Conservation (phyloP, 768 basidiomycete species). For the Clathrus columnatus region DNA sequence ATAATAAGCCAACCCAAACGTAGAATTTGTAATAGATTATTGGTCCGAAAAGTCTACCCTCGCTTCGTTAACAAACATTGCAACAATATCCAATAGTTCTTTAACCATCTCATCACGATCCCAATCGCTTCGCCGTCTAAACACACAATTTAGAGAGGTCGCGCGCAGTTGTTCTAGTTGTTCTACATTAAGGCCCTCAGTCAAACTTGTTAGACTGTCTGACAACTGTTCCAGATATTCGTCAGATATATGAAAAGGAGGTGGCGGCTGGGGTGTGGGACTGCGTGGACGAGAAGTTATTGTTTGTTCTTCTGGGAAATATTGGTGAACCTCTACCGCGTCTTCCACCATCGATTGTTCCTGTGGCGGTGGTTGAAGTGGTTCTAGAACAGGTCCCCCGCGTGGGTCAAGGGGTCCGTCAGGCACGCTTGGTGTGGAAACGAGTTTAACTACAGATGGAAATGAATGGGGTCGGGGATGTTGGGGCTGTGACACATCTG, state of each 20-base stretch:
- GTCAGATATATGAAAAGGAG: slow-evolving; percentile 65
- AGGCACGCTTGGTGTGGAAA: background rate
- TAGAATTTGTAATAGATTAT: background rate
- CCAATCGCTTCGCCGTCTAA: slow-evolving; percentile 79
- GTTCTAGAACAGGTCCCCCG: background rate
- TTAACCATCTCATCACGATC: slow-evolving; percentile 57
- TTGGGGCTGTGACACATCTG: background rate
- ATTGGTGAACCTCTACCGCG: background rate
- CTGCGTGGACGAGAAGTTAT: slow-evolving; percentile 19
- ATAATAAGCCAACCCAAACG: background rate
- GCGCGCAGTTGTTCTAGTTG: slow-evolving; percentile 93
- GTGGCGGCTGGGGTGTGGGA: slow-evolving; percentile 52
- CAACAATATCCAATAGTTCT: slow-evolving; percentile 49
- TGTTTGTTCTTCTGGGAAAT: background rate
- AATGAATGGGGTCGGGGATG: background rate
- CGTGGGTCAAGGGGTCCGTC: background rate
- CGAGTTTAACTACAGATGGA: background rate
- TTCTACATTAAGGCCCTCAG: slow-evolving; percentile 64
- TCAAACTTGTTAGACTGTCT: slow-evolving; percentile 41
- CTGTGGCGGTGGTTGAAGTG: background rate
- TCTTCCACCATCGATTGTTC: background rate
- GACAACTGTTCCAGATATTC: slow-evolving; percentile 40
- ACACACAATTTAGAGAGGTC: slow-evolving; percentile 68
- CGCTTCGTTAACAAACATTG: slow-evolving; percentile 62
- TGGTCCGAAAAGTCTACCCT: slow-evolving; percentile 15